These are phyloP conservation scores for Nakazawaea wickerhamii DNA, from an alignment of 805 yeast species.

Conservation along the genomic window DNA sequence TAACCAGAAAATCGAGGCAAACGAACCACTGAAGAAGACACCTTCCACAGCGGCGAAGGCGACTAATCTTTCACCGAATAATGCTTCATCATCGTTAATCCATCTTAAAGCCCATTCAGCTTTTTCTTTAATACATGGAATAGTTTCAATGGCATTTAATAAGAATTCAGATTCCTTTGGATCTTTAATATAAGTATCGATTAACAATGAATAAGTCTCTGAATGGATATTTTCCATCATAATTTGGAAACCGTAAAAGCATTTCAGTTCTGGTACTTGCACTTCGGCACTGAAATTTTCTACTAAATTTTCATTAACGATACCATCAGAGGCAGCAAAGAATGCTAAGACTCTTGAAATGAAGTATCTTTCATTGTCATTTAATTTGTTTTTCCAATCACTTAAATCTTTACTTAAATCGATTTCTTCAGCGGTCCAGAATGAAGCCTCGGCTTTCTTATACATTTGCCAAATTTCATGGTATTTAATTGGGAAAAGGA, in stretches of 20 bases:
- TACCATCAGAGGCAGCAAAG: conserved; percentile 98
- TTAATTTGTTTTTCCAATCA: conserved; percentile 91
- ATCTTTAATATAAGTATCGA: conserved; percentile 94
- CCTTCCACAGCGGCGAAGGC: conserved; percentile 99
- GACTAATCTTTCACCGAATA: conserved; percentile 92
- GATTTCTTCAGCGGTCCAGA: conserved; percentile 99
- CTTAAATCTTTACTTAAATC: conserved; percentile 86
- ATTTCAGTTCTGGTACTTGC: conserved; percentile 95
- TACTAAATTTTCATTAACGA: conserved; percentile 94
- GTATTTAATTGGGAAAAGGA: conserved; percentile 92
- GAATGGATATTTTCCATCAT: conserved; percentile 99
- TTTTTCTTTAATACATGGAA: conserved; percentile 93
- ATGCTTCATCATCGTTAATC: conserved; percentile 83
- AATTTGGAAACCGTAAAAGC: conserved; percentile 98
- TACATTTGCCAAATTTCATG: conserved; percentile 99
- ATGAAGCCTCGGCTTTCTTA: conserved; percentile 98
- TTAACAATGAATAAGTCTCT: conserved; percentile 91
- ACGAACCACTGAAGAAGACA: conserved; percentile 96
- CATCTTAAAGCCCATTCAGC: conserved; percentile 99
- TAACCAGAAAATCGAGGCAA: conserved; percentile 97
- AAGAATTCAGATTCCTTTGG: conserved; percentile 86
- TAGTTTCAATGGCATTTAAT: conserved; percentile 93
- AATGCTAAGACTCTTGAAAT: conserved; percentile 91
- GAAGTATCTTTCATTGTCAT: conserved; percentile 88
- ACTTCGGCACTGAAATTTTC: conserved; percentile 98